Conservation (phyloP, 2,329 filamentous ascomycete genomes). For the Penicillium vulpinum region DNA sequence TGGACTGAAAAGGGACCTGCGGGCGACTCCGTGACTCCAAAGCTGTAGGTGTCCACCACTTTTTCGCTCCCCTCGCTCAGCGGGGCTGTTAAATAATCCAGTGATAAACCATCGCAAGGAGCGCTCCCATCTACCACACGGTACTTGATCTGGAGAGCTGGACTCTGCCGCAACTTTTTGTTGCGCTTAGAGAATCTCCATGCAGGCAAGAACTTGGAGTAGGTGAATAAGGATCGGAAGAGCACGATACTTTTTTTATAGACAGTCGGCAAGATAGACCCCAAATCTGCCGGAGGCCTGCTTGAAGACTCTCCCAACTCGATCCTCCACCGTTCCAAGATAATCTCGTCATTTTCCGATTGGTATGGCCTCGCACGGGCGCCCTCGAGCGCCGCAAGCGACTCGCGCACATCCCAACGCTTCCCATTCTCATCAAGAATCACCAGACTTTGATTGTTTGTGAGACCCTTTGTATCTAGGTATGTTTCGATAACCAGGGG, state of each 20-base stretch:
- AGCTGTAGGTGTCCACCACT: slow-evolving; percentile 72
- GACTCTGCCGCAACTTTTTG: slow-evolving; percentile 66
- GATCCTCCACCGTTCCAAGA: slow-evolving; percentile 88
- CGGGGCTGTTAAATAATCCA: slow-evolving; percentile 70
- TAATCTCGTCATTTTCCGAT: slow-evolving; percentile 65
- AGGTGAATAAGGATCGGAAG: slow-evolving; percentile 83
- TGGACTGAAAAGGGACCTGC: slow-evolving; percentile 79
- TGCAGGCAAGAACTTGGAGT: slow-evolving; percentile 76
- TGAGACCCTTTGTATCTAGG: slow-evolving; percentile 75
- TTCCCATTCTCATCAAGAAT: slow-evolving; percentile 86
- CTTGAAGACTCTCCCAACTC: slow-evolving; percentile 67
- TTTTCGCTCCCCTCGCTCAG: slow-evolving; percentile 64
- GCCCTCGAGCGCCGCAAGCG: slow-evolving; percentile 65
- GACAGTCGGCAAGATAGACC: slow-evolving; percentile 71
- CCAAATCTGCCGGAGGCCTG: slow-evolving; percentile 57
- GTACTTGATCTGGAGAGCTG: slow-evolving; percentile 71
- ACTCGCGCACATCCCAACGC: slow-evolving; percentile 87
- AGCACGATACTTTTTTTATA: slow-evolving; percentile 98
- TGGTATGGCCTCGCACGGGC: slow-evolving; percentile 45
- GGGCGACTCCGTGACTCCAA: slow-evolving; percentile 82
- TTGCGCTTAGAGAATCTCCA: slow-evolving; percentile 80
- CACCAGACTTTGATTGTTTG: slow-evolving; percentile 82
- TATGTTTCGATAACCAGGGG: slow-evolving; percentile 89
- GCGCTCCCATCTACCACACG: slow-evolving; percentile 67
- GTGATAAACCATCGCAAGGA: slow-evolving; percentile 50